Conservation (phyloP, 2,329 filamentous ascomycete genomes). For the Colletotrichum godetiae region DNA sequence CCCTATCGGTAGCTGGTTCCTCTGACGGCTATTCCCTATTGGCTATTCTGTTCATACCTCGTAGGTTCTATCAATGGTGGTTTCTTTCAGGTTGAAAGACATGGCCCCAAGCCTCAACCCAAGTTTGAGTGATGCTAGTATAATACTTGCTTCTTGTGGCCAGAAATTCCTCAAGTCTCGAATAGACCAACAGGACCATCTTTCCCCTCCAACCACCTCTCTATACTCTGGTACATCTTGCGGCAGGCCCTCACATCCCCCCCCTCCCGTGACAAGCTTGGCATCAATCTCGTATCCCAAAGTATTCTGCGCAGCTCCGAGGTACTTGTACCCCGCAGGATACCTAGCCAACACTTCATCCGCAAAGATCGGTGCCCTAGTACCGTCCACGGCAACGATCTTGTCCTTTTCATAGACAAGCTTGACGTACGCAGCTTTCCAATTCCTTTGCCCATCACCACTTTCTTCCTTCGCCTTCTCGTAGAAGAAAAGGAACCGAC, state of each 20-base stretch:
- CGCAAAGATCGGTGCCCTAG: slow-evolving; percentile 50
- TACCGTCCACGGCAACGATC: slow-evolving; percentile 57
- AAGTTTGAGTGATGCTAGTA: too few species aligned
- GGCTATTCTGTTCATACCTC: background rate
- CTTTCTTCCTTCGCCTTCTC: slow-evolving; percentile 41
- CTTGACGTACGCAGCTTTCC: slow-evolving; percentile 59
- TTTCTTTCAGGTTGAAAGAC: background rate
- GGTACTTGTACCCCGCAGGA: slow-evolving; percentile 58
- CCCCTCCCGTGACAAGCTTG: slow-evolving; percentile 52
- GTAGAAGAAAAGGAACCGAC: slow-evolving; percentile 61
- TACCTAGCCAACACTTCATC: slow-evolving; percentile 50
- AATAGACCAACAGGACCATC: slow-evolving; percentile 7
- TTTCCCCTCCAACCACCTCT: slow-evolving; percentile 51
- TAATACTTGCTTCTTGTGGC: background rate
- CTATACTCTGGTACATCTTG: slow-evolving; percentile 56
- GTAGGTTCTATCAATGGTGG: background rate
- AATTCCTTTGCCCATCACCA: slow-evolving; percentile 33
- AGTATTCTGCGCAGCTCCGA: slow-evolving; percentile 57
- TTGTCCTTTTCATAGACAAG: slow-evolving; percentile 63
- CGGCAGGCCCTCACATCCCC: slow-evolving; percentile 47
- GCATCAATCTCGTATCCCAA: slow-evolving; percentile 57
- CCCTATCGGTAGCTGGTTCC: too few species aligned
- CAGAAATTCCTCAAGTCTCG: background rate
- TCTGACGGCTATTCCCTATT: background rate
- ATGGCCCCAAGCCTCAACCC: background rate